These are phyloP conservation scores for Lentithecium fluviatile DNA, from an alignment of 495 filamentous ascomycete genomes.

Conservation along the genomic window DNA sequence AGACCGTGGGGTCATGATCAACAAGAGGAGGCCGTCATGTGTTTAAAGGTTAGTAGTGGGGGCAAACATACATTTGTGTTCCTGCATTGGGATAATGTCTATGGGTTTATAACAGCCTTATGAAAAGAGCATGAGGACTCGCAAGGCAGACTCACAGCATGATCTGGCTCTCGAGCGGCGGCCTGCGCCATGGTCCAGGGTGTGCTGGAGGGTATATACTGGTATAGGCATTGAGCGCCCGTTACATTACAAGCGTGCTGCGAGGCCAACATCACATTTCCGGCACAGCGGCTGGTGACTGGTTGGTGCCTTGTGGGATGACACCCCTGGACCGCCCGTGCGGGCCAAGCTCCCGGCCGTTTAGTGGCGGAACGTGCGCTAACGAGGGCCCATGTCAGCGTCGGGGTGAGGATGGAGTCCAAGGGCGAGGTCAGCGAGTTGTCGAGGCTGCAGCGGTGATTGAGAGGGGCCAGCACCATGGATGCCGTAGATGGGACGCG, in stretches of 20 bases:
- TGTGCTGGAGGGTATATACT: slow-evolving; percentile 26
- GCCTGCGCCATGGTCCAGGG: slow-evolving; percentile 31
- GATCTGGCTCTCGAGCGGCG: slow-evolving; percentile 20
- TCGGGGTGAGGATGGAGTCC: slow-evolving; percentile 13
- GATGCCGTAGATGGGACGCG: neutral
- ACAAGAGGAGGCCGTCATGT: slow-evolving; percentile 26
- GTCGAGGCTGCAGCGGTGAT: slow-evolving; percentile 1
- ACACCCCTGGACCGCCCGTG: slow-evolving; percentile 14
- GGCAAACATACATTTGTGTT: slow-evolving; percentile 33
- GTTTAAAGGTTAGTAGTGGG: slow-evolving; percentile 24
- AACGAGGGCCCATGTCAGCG: slow-evolving; percentile 3
- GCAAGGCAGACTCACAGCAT: slow-evolving; percentile 32
- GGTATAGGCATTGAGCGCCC: slow-evolving; percentile 30
- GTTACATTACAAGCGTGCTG: slow-evolving; percentile 24
- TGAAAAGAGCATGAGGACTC: slow-evolving; percentile 7
- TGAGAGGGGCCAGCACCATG: slow-evolving; percentile 1
- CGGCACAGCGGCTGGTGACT: slow-evolving; percentile 30
- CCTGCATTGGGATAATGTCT: slow-evolving; percentile 20
- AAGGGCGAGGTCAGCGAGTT: neutral
- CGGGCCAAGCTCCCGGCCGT: slow-evolving; percentile 35
- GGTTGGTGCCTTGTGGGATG: slow-evolving; percentile 38
- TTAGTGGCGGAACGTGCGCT: slow-evolving; percentile 31
- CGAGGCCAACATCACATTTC: slow-evolving; percentile 32
- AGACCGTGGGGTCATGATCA: slow-evolving; percentile 37
- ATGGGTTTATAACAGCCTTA: slow-evolving; percentile 35